These are phyloP conservation scores for Euphorbia pulcherrima DNA, from an alignment of 345 rosid species.

Conservation along the genomic window DNA sequence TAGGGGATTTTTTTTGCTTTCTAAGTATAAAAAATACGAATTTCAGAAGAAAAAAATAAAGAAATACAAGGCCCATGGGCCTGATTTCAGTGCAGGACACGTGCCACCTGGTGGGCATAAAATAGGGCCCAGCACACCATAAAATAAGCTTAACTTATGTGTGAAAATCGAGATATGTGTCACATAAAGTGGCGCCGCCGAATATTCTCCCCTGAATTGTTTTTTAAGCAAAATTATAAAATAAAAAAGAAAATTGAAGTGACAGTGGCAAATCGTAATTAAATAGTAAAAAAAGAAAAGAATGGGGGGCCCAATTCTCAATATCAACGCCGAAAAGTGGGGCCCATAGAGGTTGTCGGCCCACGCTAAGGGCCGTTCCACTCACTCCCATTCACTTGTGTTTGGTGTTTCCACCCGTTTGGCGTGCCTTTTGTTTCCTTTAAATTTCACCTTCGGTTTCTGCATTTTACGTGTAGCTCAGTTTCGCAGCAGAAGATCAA, in stretches of 20 bases:
- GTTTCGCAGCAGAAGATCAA: no score
- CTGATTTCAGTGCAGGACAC: no score
- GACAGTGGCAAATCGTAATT: slow-evolving; percentile 8
- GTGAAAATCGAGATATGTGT: slow-evolving; percentile 27
- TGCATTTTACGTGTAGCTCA: no score
- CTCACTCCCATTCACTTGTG: slow-evolving; percentile 29
- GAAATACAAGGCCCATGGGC: no score
- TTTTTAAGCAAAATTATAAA: not conserved
- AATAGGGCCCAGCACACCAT: not conserved
- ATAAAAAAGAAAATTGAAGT: not conserved
- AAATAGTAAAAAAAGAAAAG: not conserved
- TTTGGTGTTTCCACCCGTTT: slow-evolving; percentile 4
- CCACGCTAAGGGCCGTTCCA: slow-evolving; percentile 37
- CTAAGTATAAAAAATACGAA: no score
- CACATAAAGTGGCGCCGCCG: slow-evolving; percentile 38
- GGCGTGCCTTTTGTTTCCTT: slow-evolving; percentile 21
- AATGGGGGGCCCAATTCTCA: slow-evolving; percentile 19
- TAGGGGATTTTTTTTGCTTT: no score
- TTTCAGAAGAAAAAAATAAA: no score
- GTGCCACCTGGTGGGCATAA: no score
- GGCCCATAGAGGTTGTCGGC: slow-evolving; percentile 40
- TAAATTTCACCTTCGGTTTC: not conserved
- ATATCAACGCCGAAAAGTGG: slow-evolving; percentile 38
- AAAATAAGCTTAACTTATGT: not conserved
- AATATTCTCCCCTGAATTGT: slow-evolving; percentile 28